Conservation (phyloP, 257 asterid genomes). For the Pogostemon cablin region DNA sequence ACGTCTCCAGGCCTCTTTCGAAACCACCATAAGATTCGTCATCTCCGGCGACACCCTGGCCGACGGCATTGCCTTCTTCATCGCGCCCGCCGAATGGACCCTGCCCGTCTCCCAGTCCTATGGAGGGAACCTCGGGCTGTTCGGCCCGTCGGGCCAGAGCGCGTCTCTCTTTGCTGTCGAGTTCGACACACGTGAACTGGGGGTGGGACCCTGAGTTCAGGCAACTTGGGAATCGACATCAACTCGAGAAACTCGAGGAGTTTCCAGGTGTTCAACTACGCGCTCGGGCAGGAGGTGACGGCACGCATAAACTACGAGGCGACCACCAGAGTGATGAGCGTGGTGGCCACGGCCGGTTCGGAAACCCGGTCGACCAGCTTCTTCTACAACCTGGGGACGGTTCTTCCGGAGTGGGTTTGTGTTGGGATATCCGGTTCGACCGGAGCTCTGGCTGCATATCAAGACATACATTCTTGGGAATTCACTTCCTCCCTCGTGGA, state of each 20-base stretch:
- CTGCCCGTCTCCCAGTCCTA: background rate
- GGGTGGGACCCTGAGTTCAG: background rate
- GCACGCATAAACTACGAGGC: background rate
- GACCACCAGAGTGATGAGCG: background rate
- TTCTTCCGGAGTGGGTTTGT: conserved; percentile 8
- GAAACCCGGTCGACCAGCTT: background rate
- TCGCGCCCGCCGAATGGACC: background rate
- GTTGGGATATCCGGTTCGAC: conserved; percentile 5
- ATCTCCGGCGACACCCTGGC: background rate
- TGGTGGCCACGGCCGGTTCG: background rate
- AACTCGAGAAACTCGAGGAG: background rate
- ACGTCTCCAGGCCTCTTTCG: background rate
- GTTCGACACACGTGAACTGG: background rate
- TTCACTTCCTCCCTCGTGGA: conserved; percentile 2
- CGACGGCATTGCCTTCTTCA: conserved; percentile 28
- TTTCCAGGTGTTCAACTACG: background rate
- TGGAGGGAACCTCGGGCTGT: conserved; percentile 14
- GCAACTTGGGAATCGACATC: background rate
- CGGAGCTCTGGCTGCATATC: background rate
- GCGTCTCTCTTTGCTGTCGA: background rate
- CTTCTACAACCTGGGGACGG: conserved; percentile 4
- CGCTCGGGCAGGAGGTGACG: background rate
- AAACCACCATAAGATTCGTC: background rate
- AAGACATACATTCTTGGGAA: background rate
- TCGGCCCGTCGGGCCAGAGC: background rate